phyloP scores from a whole-genome alignment of 1,139 yeast genomes.

The Torulaspora pretoriensis region DNA sequence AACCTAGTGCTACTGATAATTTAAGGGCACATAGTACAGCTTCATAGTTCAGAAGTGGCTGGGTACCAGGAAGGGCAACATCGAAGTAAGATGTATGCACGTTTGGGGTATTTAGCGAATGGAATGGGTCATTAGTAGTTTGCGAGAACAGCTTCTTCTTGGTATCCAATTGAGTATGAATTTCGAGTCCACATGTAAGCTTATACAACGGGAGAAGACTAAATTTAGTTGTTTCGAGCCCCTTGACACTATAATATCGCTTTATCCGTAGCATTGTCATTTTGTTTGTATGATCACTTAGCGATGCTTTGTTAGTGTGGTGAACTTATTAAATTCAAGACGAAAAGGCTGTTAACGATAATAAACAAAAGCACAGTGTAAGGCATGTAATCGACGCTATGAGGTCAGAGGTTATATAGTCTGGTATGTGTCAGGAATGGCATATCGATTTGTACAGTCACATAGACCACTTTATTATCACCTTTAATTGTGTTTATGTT shows the following conservation, averaged over 20 bases:
- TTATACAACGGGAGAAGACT: constrained; percentile 26
- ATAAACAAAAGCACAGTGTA: no score
- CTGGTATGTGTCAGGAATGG: no score
- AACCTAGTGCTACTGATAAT: constrained; percentile 67
- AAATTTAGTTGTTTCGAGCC: constrained; percentile 6
- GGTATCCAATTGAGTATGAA: constrained; percentile 85
- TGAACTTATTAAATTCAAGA: background rate
- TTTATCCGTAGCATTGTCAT: constrained; percentile 6
- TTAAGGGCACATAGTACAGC: constrained; percentile 67
- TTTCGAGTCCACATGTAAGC: constrained; percentile 84
- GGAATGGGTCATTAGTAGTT: constrained; percentile 43
- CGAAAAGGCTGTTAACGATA: background rate
- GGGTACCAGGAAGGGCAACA: constrained; percentile 88
- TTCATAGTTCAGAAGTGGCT: constrained; percentile 75
- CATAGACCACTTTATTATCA: no score
- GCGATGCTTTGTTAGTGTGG: background rate
- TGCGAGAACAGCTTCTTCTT: constrained; percentile 68
- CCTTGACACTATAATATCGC: constrained; percentile 6
- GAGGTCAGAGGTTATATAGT: no score
- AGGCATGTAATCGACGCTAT: no score
- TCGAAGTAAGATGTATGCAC: constrained; percentile 74
- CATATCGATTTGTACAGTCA: no score
- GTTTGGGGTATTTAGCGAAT: constrained; percentile 55
- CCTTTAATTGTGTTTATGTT: no score
- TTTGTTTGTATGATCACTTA: background rate